Evolutionary conservation across 2,329 filamentous ascomycete genomes (phyloP).

Genomic region (Geosmithia morbida): DNA sequence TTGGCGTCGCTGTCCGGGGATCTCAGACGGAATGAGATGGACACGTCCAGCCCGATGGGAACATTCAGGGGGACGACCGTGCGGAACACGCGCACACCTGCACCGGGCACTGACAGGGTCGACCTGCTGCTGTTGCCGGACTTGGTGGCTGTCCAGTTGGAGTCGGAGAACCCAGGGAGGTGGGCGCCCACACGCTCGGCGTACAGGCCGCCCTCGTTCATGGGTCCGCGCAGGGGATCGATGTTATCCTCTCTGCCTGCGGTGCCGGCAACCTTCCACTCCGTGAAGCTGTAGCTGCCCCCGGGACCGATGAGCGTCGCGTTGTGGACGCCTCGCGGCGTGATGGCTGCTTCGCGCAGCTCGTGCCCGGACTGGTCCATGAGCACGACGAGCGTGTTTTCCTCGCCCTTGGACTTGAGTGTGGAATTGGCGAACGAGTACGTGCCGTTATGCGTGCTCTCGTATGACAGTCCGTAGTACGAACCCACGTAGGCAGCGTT

Average conservation of each 20-base stretch:
- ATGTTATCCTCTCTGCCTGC: constrained; percentile 37
- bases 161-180: constrained; percentile 38
- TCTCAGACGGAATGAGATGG: constrained; percentile 37
- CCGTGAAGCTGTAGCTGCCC: constrained; percentile 23
- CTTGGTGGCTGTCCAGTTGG: constrained; percentile 19
- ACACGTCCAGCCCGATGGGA: constrained; percentile 36
- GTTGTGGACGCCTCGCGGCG: constrained; percentile 35
- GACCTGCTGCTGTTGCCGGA: constrained; percentile 9
- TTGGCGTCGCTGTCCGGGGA: constrained; percentile 24
- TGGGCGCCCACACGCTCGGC: constrained; percentile 45
- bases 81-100: constrained; percentile 41
- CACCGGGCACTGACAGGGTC: constrained; percentile 25
- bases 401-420: constrained; percentile 7
- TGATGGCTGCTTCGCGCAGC: constrained; percentile 28
- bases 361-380: constrained; percentile 49
- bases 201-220: constrained; percentile 43
- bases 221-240: constrained; percentile 38
- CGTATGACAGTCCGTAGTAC: constrained; percentile 31
- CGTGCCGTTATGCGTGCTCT: constrained; percentile 13
- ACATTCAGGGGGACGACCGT: constrained; percentile 34
- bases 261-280: constrained; percentile 44
- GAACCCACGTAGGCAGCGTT: constrained; percentile 43
- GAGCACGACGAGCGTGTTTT: constrained; percentile 38
- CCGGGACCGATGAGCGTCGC: constrained; percentile 29
- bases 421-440: constrained; percentile 1